Conservation (phyloP, 805 yeast genomes). For the Myxozyma nipponensis region DNA sequence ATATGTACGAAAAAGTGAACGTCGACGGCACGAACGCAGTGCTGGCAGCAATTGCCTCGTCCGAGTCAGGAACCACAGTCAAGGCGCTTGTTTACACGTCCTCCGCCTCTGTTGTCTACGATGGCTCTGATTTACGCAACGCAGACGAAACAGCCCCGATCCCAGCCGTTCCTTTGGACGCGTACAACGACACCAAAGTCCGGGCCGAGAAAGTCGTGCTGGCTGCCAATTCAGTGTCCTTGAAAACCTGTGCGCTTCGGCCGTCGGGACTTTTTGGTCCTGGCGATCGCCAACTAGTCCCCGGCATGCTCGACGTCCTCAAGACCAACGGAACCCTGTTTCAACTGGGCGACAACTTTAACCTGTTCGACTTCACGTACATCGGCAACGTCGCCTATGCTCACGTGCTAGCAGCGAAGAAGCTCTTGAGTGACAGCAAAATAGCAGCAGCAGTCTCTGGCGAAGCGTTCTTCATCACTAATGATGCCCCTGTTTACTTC, state of each 20-base stretch:
- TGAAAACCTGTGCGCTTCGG: constrained; percentile 79
- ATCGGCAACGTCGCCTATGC: constrained; percentile 98
- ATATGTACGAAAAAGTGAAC: constrained; percentile 82
- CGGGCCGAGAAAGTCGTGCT: constrained; percentile 76
- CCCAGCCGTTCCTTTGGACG: constrained; percentile 90
- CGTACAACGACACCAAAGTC: constrained; percentile 83
- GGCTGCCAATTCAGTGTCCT: constrained; percentile 47
- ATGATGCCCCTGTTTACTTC: constrained; percentile 91
- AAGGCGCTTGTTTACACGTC: constrained; percentile 88
- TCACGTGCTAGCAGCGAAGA: constrained; percentile 87
- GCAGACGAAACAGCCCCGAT: constrained; percentile 95
- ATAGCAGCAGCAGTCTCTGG: constrained; percentile 59
- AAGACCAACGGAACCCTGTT: constrained; percentile 80
- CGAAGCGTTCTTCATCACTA: constrained; percentile 83
- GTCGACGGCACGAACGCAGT: constrained; percentile 82
- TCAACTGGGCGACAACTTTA: constrained; percentile 92
- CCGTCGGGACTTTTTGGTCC: constrained; percentile 99
- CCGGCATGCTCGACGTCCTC: constrained; percentile 82
- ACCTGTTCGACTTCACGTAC: constrained; percentile 93
- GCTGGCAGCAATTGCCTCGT: constrained; percentile 40
- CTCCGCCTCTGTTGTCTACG: constrained; percentile 94
- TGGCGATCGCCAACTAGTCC: constrained; percentile 94
- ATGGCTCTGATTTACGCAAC: constrained; percentile 87
- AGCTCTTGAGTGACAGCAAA: constrained; percentile 46
- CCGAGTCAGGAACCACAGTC: constrained; percentile 32